Evolutionary conservation across 805 yeast genomes (phyloP), one percentile per base, ranked within the genome.

Genomic region (Myxozyma sirexii): DNA sequence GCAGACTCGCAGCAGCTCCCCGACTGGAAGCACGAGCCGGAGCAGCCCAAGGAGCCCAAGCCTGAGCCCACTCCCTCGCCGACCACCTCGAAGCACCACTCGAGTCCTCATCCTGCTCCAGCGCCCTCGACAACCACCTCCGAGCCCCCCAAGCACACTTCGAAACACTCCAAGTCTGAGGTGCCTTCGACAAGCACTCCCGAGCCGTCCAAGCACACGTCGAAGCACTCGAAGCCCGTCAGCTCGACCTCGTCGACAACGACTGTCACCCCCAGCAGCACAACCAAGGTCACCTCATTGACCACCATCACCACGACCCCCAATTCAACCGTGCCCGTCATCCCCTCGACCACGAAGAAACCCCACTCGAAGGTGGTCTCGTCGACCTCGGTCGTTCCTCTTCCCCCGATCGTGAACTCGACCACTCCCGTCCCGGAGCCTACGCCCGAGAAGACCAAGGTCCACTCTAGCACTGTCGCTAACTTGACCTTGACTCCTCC

Each of bases 21-120:
- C 10, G 50, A 53, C 31, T 24, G 13, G 19, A 41, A 41, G 41
- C 24, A 29, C 21, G 2, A 8, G 13, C 29, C 29, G 17, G 2
- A 10, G 49, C 27, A 47, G 51, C 51, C 51, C 19, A 4, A 23
- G n/a, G 29, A 41, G 45, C 45, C 39, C 39, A 29, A 29, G 33
- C 33, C 33, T 15, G 35, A 33, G 33, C n/a, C 41, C 12, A 17
- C 26, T 29, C 42, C 41, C 2, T 15, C 27, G 46, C 24, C 46
- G 1, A n/a, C 26, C n/a, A n/a, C n/a, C 27, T 19, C 53, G 4
- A 24, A 42, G 53, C 29, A 29, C 33, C 10, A 10, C 10, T n/a
- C n/a, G n/a, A n/a, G n/a, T n/a, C n/a, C 33, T 2, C 6, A 54
- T 39, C 37, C 33, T 4, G n/a, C n/a, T 24, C 47, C 47, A 4